Conservation (phyloP, 2,329 filamentous ascomycete genomes). For the Scortechinia acanthostroma region DNA sequence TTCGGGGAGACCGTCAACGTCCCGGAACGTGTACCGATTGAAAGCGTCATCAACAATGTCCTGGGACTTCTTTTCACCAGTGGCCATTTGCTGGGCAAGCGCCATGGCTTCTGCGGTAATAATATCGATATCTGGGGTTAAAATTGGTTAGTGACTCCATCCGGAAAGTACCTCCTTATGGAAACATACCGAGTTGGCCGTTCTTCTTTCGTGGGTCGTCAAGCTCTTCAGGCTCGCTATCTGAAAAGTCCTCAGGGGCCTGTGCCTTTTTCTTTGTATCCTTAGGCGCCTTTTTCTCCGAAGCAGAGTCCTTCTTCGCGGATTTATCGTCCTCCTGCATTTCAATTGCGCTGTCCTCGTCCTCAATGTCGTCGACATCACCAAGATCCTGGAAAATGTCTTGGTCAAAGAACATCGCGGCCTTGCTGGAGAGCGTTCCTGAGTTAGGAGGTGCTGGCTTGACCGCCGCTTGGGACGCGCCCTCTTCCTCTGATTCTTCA, state of each 20-base stretch:
- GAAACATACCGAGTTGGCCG: slow-evolving; percentile 59
- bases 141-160: slow-evolving; percentile 17
- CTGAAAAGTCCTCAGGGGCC: neutral
- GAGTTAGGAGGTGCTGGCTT: slow-evolving; percentile 8
- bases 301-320: neutral
- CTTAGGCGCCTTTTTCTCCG: neutral
- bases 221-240: neutral
- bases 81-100: slow-evolving; percentile 83
- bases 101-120: slow-evolving; percentile 99
- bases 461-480: neutral
- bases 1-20: slow-evolving; percentile 83
- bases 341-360: slow-evolving; percentile 27
- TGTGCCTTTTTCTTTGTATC: neutral
- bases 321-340: slow-evolving; percentile 12
- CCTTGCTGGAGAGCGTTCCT: slow-evolving; percentile 72
- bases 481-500: slow-evolving; percentile 37
- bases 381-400: slow-evolving; percentile 85
- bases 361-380: slow-evolving; percentile 51
- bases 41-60: slow-evolving; percentile 86
- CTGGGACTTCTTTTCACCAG: slow-evolving; percentile 70
- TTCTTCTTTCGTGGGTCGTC: slow-evolving; percentile 29
- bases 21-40: slow-evolving; percentile 86
- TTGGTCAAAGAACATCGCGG: slow-evolving; percentile 84
- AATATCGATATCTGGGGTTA: slow-evolving; percentile 75
- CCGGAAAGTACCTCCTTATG: slow-evolving; percentile 56